Evolutionary conservation across 805 yeast species (phyloP).

Genomic region (Starmerella sp.): DNA sequence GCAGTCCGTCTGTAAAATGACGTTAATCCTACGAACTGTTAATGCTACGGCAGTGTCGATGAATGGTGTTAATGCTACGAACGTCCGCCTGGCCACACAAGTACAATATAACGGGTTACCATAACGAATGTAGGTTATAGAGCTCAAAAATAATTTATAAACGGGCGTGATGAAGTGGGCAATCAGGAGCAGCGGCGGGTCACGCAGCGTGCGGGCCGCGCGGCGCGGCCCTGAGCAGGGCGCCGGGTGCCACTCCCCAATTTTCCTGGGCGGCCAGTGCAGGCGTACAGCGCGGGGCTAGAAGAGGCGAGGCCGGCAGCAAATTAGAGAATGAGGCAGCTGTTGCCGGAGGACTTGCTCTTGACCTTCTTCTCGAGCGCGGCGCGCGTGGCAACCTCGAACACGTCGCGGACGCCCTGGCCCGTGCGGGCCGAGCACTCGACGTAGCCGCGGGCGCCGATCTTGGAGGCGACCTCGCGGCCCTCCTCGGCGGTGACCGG

Average conservation of each 20-base stretch:
- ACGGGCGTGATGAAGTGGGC: slow-evolving; percentile 2
- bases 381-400: slow-evolving; percentile 86
- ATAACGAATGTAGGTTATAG: slow-evolving; percentile 2
- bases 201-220: not conserved
- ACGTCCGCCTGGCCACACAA: not conserved
- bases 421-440: slow-evolving; percentile 86
- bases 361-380: slow-evolving; percentile 39
- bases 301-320: not conserved
- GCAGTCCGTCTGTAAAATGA: too few relatives aligned
- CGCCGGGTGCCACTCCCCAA: not conserved
- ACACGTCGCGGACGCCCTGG: slow-evolving; percentile 85
- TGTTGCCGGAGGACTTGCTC: slow-evolving; percentile 17
- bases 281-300: not conserved
- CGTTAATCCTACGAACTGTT: too few relatives aligned
- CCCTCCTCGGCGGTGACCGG: slow-evolving; percentile 80
- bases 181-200: not conserved
- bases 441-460: slow-evolving; percentile 74
- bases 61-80: too few relatives aligned
- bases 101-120: not conserved
- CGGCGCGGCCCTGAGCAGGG: too few relatives aligned
- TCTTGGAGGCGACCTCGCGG: slow-evolving; percentile 74
- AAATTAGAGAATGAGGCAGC: slow-evolving; percentile 17
- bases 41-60: too few relatives aligned
- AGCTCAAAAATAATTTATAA: not conserved
- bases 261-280: not conserved